A percentile compares a stretch with the other conserved stretches of the same genome.
Evolutionary conservation across 2,329 filamentous ascomycete species (phyloP).

Genomic region (Cordyceps sp.): DNA sequence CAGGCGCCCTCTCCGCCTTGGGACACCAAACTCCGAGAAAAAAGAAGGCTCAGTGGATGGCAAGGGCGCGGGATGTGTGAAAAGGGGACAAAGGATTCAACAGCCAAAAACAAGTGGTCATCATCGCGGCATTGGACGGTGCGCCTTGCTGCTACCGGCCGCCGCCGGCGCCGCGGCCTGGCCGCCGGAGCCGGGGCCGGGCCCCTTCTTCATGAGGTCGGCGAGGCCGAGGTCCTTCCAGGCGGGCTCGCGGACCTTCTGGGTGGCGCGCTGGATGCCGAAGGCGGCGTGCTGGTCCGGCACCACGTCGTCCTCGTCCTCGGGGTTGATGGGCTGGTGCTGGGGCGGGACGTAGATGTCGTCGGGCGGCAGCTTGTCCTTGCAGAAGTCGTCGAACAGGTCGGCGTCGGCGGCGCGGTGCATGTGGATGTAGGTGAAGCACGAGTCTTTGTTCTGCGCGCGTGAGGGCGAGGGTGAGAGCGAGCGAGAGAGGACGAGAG

Average conservation of each 20-base stretch:
- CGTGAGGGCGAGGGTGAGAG: too few relatives aligned
- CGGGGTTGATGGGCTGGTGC: conserved; percentile 68
- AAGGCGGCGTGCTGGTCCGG: conserved; percentile 80
- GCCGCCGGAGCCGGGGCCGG: conserved; percentile 14
- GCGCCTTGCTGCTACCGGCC: too few relatives aligned
- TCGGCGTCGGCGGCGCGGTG: conserved; percentile 56
- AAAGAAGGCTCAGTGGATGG: too few relatives aligned
- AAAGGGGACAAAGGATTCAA: too few relatives aligned
- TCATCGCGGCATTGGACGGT: too few relatives aligned
- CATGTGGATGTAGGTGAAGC: conserved; percentile 62
- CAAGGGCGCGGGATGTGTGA: too few relatives aligned
- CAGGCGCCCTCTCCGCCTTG: too few relatives aligned
- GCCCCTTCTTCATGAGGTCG: conserved; percentile 50
- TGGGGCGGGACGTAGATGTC: conserved; percentile 70
- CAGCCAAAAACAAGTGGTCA: too few relatives aligned
- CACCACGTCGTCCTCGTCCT: conserved; percentile 79
- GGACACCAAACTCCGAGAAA: too few relatives aligned
- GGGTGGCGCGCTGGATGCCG: conserved; percentile 67
- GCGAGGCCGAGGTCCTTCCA: conserved; percentile 69
- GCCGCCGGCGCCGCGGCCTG: conserved; percentile 5
- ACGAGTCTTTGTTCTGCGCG: conserved; percentile 61
- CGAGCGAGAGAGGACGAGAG: too few relatives aligned
- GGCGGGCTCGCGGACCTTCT: conserved; percentile 50
- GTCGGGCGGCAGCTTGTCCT: conserved; percentile 54
- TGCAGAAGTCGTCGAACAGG: conserved; percentile 63